These are phyloP conservation scores for Arachnopeziza araneosa DNA, from an alignment of 2,329 filamentous ascomycete species.

Conservation along the genomic window DNA sequence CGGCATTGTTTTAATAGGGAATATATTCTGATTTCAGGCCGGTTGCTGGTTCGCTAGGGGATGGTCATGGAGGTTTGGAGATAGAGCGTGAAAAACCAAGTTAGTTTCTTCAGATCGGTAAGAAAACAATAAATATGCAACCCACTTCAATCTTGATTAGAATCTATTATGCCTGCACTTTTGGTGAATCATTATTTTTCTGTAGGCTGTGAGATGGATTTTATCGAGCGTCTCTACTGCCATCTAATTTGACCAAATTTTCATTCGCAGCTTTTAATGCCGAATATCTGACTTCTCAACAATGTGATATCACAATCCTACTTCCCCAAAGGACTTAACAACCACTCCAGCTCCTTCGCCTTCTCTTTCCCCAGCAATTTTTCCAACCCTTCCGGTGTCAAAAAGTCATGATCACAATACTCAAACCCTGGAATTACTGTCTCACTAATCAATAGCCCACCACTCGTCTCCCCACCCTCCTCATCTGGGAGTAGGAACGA, in stretches of 20 bases:
- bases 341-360: conserved; percentile 43
- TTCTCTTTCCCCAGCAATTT: conserved; percentile 48
- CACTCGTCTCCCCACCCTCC: conserved; percentile 31
- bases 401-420: conserved; percentile 61
- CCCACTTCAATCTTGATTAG: background rate
- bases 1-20: background rate
- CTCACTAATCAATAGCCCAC: conserved; percentile 58
- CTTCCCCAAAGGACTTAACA: conserved; percentile 33
- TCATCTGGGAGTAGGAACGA: conserved; percentile 51
- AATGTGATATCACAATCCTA: too few relatives aligned
- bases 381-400: conserved; percentile 44
- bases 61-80: background rate
- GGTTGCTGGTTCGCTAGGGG: background rate
- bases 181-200: too few relatives aligned
- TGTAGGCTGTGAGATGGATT: too few relatives aligned
- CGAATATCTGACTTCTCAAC: background rate
- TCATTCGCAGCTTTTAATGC: background rate
- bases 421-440: conserved; percentile 65
- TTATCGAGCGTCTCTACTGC: too few relatives aligned
- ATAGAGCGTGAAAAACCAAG: background rate
- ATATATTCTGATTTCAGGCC: background rate
- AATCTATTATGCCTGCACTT: too few relatives aligned
- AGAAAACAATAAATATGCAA: background rate
- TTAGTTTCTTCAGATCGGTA: background rate
- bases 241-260: background rate